Conservation (phyloP, 805 yeast species). For the Metschnikowia gelsemii region DNA sequence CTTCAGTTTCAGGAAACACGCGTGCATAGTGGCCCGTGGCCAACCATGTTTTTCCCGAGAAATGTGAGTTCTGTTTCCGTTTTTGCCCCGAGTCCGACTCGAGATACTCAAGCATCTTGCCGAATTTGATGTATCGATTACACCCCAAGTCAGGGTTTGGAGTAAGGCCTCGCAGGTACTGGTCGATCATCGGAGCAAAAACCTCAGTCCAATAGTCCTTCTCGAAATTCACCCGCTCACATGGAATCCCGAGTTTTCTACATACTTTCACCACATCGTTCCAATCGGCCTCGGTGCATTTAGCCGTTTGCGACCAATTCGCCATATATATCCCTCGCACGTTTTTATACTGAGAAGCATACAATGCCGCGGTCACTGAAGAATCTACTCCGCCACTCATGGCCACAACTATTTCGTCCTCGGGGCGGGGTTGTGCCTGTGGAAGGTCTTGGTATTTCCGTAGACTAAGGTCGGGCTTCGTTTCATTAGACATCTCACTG, state of each 20-base stretch:
- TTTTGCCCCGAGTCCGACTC: constrained; percentile 13
- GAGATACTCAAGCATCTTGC: constrained; percentile 62
- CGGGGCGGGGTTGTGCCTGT: constrained; percentile 46
- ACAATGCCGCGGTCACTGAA: constrained; percentile 77
- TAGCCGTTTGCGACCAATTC: constrained; percentile 73
- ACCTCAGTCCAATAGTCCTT: constrained; percentile 91
- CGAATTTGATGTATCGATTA: constrained; percentile 84
- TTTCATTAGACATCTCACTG: too few species aligned
- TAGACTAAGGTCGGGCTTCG: background rate
- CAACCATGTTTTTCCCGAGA: constrained; percentile 62
- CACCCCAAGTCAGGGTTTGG: constrained; percentile 96
- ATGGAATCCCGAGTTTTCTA: constrained; percentile 57
- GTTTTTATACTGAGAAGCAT: constrained; percentile 51
- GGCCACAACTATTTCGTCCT: constrained; percentile 74
- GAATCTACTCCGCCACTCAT: constrained; percentile 98
- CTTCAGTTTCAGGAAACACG: constrained; percentile 37
- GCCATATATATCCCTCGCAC: constrained; percentile 90
- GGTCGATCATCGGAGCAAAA: constrained; percentile 84
- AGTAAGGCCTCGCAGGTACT: constrained; percentile 70
- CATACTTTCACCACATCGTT: constrained; percentile 72
- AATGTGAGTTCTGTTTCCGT: constrained; percentile 3
- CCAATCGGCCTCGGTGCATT: constrained; percentile 89
- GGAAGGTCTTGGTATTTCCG: constrained; percentile 15
- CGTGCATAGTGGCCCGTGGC: constrained; percentile 86
- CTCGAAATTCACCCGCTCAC: constrained; percentile 80